Base-by-base conservation (phyloP, 345 rosid species). In the Capsella bursapastoris region DNA sequence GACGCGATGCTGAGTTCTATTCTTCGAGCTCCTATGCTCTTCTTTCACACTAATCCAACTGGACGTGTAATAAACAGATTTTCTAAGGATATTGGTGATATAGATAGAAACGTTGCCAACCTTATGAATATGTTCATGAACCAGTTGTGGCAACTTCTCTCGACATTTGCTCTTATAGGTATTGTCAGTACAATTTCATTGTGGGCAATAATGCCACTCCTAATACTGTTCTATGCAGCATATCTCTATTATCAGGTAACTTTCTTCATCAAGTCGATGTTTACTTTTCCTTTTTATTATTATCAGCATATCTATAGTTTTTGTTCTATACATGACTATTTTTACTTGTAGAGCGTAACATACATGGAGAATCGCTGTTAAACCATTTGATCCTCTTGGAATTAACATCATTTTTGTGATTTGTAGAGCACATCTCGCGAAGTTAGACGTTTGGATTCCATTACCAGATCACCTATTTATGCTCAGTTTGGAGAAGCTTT, bases 401-500 rank as follows among this genome's bases (percentile, higher is more conserved):
- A 5, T 4, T 49, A 22, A 55, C 63, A 62, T 63, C 35, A 10
- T 37, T 59, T 66, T 55, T 77, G 62, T 48, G 25, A 27, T 62
- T 73, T 66, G 48, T 80, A 94, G 98, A 89, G 88, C 85, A 94
- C 95, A 41, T 83, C 97, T 8, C 97, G 99, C 8, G 97, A 94
- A 86, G 89, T 94, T 52, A 94, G 87, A 79, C 97, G 97, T 73
- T 62, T 95, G 76, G 99, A 92, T 81, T 95, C 99, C 6, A 70
- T 95, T 59, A 88, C 90, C 31, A 81, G 97, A 81, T 92, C 97
- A 25, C 98, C 93, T 74, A 74, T 94, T 40, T 91, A 95, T 85
- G 97, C 97, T 32, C 99, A 90, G 71, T 86, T 92, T 72, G 97
- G 99, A 64, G 99, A 95, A 86, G 99, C 97, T 51, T 60, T 92